These are phyloP conservation scores for Dorcoceras hygrometricum DNA, from an alignment of 257 asterid genomes.

Conservation along the genomic window DNA sequence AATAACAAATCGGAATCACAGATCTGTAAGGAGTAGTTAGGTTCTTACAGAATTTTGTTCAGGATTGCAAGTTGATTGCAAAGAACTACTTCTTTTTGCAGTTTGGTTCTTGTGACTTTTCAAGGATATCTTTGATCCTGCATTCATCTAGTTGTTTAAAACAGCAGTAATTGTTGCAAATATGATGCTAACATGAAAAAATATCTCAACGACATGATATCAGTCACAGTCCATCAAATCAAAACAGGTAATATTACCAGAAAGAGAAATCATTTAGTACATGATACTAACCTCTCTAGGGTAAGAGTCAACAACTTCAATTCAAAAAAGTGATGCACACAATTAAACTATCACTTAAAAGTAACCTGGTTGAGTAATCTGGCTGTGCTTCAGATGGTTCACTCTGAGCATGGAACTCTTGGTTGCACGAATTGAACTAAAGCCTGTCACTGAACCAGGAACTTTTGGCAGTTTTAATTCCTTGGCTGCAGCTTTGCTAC, in stretches of 20 bases:
- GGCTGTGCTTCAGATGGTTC: constrained; percentile 46
- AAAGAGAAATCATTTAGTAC: constrained; percentile 13
- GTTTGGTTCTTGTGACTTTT: constrained; percentile 39
- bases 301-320: constrained; percentile 7
- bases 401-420: constrained; percentile 38
- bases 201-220: constrained; percentile 19
- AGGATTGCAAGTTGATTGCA: constrained; percentile 29
- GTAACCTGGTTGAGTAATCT: constrained; percentile 58
- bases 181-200: constrained; percentile 12
- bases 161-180: constrained; percentile 35
- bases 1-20: constrained; percentile 17
- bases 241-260: constrained; percentile 19
- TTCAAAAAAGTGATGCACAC: constrained; percentile 20
- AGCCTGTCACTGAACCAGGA: constrained; percentile 52
- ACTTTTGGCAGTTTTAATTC: constrained; percentile 58
- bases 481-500: constrained; percentile 47
- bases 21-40: constrained; percentile 22
- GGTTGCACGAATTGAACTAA: constrained; percentile 37
- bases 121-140: constrained; percentile 41
- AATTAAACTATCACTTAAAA: constrained; percentile 20
- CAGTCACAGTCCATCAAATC: constrained; percentile 13
- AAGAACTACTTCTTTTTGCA: constrained; percentile 41
- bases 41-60: constrained; percentile 52
- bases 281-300: constrained; percentile 1
- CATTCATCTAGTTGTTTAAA: constrained; percentile 38